Evolutionary conservation across 495 filamentous ascomycete genomes (phyloP), one percentile per base, ranked within the genome.

Genomic region (Xylaria sp.): DNA sequence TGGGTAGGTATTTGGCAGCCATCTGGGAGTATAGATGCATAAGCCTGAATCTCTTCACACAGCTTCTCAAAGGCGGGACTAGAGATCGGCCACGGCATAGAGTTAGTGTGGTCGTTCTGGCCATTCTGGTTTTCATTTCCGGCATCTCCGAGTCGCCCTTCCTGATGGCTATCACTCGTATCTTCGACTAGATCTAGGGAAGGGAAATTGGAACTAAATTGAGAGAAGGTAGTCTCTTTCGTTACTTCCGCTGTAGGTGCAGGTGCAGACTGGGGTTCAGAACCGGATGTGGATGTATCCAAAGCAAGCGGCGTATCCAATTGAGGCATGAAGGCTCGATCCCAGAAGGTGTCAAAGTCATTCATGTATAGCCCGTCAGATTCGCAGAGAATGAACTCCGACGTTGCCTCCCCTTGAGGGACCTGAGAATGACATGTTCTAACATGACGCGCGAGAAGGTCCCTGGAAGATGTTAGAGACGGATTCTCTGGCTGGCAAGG

Each of bases 81-180:
- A 3, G 85, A 82, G 48, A 88, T 84, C 63, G 85, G 85, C 81
- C 85, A 85, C 52, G 84, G 81, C 2, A 82, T 78, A 21, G 58
- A 66, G 17, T 33, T 55, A 12, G 8, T 7, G 48, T 31, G 19
- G 3, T 29, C 29, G 24, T 33, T 26, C 24, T 66, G 43, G 29
- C 24, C 17, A 50, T 19, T 66, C 37, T 35, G 62, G 26, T 9
- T 24, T 43, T 35, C 26, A 37, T 52, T 66, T 21, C 33, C 29
- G 14, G 33, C 15, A 12, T 52, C 62, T 52, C 52, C 41, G 15
- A 19, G 7, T n/a, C 14, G 43, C 35, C 1, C 17, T 0, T 43
- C 26, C 15, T n/a, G 62, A 17, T 52, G 46, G 43, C 24, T 50
- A 21, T 66, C 43, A 17, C 2, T 33, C 1, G 14, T 26, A 24